A percentile compares a stretch with the other conserved stretches of the same genome.
Conservation (phyloP, 805 yeast species). For the Torulaspora maleeae region DNA sequence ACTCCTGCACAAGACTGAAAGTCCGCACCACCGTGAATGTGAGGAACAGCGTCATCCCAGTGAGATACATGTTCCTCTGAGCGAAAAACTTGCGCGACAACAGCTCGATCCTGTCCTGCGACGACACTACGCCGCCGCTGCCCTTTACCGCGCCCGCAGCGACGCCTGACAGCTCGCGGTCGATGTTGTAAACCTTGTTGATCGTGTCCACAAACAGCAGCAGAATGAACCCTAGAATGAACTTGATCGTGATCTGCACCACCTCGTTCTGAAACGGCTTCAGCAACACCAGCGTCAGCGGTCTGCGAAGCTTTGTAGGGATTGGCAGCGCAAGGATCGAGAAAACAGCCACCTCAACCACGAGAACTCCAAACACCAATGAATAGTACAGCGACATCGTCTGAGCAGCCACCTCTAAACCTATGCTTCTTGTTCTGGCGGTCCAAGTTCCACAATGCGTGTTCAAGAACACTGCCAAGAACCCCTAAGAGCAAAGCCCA, state of each 20-base stretch:
- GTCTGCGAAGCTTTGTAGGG: constrained; percentile 69
- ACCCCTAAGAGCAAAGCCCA: not conserved
- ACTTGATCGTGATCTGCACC: constrained; percentile 72
- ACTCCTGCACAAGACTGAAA: constrained; percentile 69
- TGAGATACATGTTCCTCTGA: constrained; percentile 91
- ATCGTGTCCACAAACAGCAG: constrained; percentile 84
- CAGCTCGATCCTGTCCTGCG: constrained; percentile 68
- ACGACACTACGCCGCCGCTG: constrained; percentile 31
- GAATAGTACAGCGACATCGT: constrained; percentile 32
- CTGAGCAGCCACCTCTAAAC: not conserved
- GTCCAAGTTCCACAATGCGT: not conserved
- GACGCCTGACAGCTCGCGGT: constrained; percentile 48
- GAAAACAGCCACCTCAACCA: constrained; percentile 74
- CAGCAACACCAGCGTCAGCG: constrained; percentile 55
- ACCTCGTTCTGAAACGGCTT: constrained; percentile 68
- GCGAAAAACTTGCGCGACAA: constrained; percentile 92
- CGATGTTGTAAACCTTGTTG: constrained; percentile 70
- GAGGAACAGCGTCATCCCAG: constrained; percentile 91
- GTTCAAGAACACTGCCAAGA: not conserved
- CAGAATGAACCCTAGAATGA: constrained; percentile 76
- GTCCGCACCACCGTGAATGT: constrained; percentile 83
- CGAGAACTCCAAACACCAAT: constrained; percentile 67
- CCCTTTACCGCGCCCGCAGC: constrained; percentile 25
- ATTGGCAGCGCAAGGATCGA: constrained; percentile 78
- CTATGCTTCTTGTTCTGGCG: not conserved